Evolutionary conservation across 139 green algal species (phyloP), one percentile per base, ranked within the genome.

Genomic region (Chlamydomonas asymmetrica): DNA sequence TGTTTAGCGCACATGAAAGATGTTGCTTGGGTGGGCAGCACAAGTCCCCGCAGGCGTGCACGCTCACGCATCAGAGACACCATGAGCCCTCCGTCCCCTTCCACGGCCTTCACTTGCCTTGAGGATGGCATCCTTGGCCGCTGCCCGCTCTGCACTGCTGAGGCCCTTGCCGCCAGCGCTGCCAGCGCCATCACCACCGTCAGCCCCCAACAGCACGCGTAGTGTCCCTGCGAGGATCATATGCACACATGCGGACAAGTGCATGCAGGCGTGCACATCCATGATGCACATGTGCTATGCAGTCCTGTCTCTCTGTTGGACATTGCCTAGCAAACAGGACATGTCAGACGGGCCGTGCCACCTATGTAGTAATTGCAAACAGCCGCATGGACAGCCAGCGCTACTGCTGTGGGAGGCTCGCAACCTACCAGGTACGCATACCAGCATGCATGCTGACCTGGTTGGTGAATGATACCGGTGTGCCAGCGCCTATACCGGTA

Each of bases 121-220:
- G n/a, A 86, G 61, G 34, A 86, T 5, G 13, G 75, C 63, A 10
- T 49, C 31, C 50, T 72, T 78, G 71, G 60, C 71, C 9, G 70
- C 48, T 27, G 49, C 63, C 0, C 74, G 74, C 57, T 86, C 80
- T 13, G 57, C 29, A 5, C 63, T 34, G 20, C 38, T 71, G 29
- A 86, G 69, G n/a, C 38, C 41, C 31, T 73, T 56, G 0, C 18
- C 62, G 57, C 43, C 68, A 43, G 27, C 68, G 29, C 41, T 34
- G 40, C n/a, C 43, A 35, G 38, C 9, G 22, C 25, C 71, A 34
- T 7, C 63, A 13, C 37, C 38, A 10, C 39, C 50, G n/a, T 45
- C 63, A 5, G 39, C 60, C 52, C 31, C 27, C 22, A 76, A 37
- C 34, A 60, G 66, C 59, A 48, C 69, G 49, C 66, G n/a, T 38